Conservation (phyloP, 2,329 filamentous ascomycete species). For the Hymenoscyphus linearis region DNA sequence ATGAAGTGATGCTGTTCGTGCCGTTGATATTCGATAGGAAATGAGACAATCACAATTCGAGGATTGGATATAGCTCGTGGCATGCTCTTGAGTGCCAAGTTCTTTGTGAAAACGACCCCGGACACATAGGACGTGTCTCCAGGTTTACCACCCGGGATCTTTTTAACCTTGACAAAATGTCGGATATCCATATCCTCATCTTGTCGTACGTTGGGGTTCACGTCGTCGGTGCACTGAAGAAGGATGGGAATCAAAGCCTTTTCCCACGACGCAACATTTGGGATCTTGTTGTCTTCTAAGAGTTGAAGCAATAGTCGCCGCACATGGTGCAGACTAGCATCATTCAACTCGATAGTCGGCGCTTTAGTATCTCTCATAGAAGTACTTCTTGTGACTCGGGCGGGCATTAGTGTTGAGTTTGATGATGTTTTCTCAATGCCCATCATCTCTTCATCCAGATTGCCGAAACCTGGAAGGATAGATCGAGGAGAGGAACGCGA, state of each 20-base stretch:
- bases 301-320: slow-evolving; percentile 79
- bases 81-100: slow-evolving; percentile 95
- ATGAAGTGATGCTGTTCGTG: slow-evolving; percentile 95
- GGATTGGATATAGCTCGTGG: slow-evolving; percentile 77
- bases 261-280: slow-evolving; percentile 75
- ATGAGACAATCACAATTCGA: slow-evolving; percentile 86
- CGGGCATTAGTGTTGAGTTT: slow-evolving; percentile 25
- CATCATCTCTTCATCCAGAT: slow-evolving; percentile 28
- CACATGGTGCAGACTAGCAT: slow-evolving; percentile 83
- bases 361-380: slow-evolving; percentile 72
- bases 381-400: slow-evolving; percentile 66
- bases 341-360: slow-evolving; percentile 78
- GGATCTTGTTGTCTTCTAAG: slow-evolving; percentile 68
- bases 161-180: slow-evolving; percentile 96
- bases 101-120: slow-evolving; percentile 95
- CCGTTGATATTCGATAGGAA: slow-evolving; percentile 91
- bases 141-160: slow-evolving; percentile 84
- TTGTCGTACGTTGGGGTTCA: slow-evolving; percentile 83
- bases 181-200: slow-evolving; percentile 96
- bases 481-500: slow-evolving; percentile 66
- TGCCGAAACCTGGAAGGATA: slow-evolving; percentile 36
- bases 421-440: slow-evolving; percentile 19
- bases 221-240: slow-evolving; percentile 85
- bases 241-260: slow-evolving; percentile 86
- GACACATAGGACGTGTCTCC: slow-evolving; percentile 95